Base-by-base conservation (phyloP, 1,139 yeast genomes). In the Hansenula anomala region DNA sequence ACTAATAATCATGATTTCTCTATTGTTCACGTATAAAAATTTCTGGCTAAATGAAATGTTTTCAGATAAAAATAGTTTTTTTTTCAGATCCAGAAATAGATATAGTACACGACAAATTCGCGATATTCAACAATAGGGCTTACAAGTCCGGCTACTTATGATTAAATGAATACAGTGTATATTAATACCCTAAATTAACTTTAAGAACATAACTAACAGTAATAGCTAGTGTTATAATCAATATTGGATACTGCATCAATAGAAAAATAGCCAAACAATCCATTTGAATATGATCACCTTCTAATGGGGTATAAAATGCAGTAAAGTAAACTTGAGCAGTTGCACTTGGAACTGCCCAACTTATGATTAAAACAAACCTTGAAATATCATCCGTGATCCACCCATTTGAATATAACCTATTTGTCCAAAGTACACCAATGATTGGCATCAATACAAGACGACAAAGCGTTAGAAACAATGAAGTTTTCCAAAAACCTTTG, bases 311-410 rank as follows among this genome's bases (percentile, higher is more conserved):
- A 59, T 78, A 82, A 52, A 81, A 76, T 13, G 94, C 92, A 6
- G 92, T 82, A 50, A 82, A 74, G 55, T 82, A 83, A 22, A 83
- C 80, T 45, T 80, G 65, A 0, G 86, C 71, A 0, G 92, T 83
- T 37, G 88, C 88, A 44, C 82, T 79, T 2, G 94, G 92, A 34
- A 81, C 63, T 2, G 83, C 78, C 65, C 75, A 83, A 39, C 73
- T 75, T 31, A 83, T 61, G 9, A 78, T 83, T 45, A 86, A 74
- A 14, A 89, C 82, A 51, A 90, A 85, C 19, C 73, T 61, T 3
- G 78, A 64, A 60, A 79, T 71, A 35, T 70, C 73, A 45, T 57
- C 54, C 23, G 60, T 67, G 16, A 79, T 61, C 72, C 81, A 70
- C 1, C 75, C 75, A 30, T 71, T 63, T 18, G 54, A 53, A 18